These are phyloP conservation scores for Colletotrichum spinosum DNA, from an alignment of 2,329 filamentous ascomycete genomes.

Conservation along the genomic window DNA sequence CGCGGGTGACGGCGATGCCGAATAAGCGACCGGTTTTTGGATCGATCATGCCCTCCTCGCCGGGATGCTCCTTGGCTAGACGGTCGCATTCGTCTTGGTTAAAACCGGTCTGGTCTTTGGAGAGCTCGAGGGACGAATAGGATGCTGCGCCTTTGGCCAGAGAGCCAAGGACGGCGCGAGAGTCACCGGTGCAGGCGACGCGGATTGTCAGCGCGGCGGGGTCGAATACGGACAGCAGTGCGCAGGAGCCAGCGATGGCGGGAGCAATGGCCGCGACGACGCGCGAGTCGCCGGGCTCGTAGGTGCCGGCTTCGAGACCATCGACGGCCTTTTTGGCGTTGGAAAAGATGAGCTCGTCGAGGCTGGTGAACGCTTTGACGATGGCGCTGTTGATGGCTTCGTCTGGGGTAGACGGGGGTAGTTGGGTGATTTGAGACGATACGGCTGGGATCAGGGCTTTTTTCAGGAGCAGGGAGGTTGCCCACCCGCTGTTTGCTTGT, in stretches of 20 bases:
- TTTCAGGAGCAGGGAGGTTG: constrained; percentile 55
- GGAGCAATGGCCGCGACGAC: constrained; percentile 45
- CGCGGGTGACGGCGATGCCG: constrained; percentile 71
- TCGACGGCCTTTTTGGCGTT: constrained; percentile 48
- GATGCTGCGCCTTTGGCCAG: constrained; percentile 49
- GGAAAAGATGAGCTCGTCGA: constrained; percentile 67
- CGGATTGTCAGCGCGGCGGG: constrained; percentile 62
- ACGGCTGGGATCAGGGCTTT: constrained; percentile 56
- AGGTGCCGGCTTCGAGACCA: constrained; percentile 42
- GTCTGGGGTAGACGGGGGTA: constrained; percentile 50
- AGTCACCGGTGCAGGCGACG: constrained; percentile 76
- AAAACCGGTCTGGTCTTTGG: constrained; percentile 74
- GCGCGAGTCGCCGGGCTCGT: constrained; percentile 23
- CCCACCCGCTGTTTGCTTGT: constrained; percentile 49
- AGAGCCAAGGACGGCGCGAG: constrained; percentile 71
- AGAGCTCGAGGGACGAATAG: constrained; percentile 67
- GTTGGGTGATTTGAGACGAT: constrained; percentile 47
- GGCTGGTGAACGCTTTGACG: constrained; percentile 66
- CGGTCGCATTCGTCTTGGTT: constrained; percentile 69
- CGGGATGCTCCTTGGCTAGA: constrained; percentile 69
- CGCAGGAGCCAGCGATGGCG: constrained; percentile 67
- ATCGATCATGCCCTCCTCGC: constrained; percentile 65
- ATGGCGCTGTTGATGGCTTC: constrained; percentile 65
- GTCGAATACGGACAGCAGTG: constrained; percentile 73
- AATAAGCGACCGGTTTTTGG: constrained; percentile 67